phyloP scores from a whole-genome alignment of 2,329 filamentous ascomycete species.

The Ascochyta pisi region DNA sequence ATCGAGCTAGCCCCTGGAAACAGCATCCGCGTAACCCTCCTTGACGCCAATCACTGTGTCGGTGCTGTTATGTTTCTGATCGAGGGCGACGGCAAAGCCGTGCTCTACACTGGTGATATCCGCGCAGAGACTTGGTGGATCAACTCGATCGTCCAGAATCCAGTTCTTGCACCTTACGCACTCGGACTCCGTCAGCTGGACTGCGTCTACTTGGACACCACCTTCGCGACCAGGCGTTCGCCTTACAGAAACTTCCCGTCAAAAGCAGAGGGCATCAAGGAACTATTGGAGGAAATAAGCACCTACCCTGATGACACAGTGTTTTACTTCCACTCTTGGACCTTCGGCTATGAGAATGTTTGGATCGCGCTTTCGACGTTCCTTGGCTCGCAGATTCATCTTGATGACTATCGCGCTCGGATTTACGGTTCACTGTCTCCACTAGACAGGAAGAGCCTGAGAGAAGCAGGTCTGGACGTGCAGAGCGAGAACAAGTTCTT shows the following conservation, averaged over 20 bases:
- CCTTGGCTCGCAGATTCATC: conserved; percentile 75
- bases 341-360: conserved; percentile 91
- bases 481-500: conserved; percentile 30
- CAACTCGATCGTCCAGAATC: conserved; percentile 72
- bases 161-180: conserved; percentile 76
- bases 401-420: conserved; percentile 79
- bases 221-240: conserved; percentile 65
- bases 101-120: conserved; percentile 90
- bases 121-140: conserved; percentile 89
- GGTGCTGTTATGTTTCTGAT: conserved; percentile 94
- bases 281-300: conserved; percentile 73
- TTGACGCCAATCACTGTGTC: conserved; percentile 91
- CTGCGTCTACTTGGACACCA: conserved; percentile 89
- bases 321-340: conserved; percentile 90
- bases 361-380: conserved; percentile 81
- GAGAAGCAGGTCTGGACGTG: conserved; percentile 49
- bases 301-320: conserved; percentile 74
- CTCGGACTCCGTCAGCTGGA: conserved; percentile 62
- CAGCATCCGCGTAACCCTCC: conserved; percentile 78
- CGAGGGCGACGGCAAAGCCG: conserved; percentile 72
- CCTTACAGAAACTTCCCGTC: conserved; percentile 62
- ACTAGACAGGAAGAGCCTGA: conserved; percentile 28
- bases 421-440: conserved; percentile 70
- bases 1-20: conserved; percentile 76
- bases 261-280: conserved; percentile 76